Evolutionary conservation across 2,329 filamentous ascomycete species (phyloP), one percentile per base, ranked within the genome.

Genomic region (Nothopassalora personata): DNA sequence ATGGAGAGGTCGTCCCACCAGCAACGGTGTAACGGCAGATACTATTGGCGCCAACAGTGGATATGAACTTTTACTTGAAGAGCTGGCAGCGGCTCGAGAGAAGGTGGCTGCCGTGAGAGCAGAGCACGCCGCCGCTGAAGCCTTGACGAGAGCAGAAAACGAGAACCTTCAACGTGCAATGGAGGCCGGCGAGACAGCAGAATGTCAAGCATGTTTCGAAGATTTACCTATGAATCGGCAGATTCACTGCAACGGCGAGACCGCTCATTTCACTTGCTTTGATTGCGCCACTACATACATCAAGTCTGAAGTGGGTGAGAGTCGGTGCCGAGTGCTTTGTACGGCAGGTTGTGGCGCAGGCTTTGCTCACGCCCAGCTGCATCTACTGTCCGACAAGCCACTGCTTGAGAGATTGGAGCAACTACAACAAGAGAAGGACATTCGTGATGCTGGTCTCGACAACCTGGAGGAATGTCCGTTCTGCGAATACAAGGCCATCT

Each of bases 401-500:
- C 77, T 85, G 0, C 77, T 82, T 31, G 75, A 80, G 3, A 87
- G 86, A 8, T 76, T 96, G 2, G 87, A 88, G 57, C 80, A 83
- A 23, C 81, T 92, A 54, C 87, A 92, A 69, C 86, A 89, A 71
- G 83, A 88, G 66, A 81, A 86, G 18, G 82, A 84, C 27, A 77
- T 96, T 43, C 82, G 83, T n/a, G 77, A 83, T 61, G 89, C 90
- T 0, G 83, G 81, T 0, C 81, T 95, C 36, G 85, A 91, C 45
- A 84, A 86, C 61, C 81, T 96, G 1, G 88, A 83, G 33, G 84
- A 82, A 33, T 96, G 91, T 65, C 90, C 90, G 0, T 94, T 91
- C 69, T 96, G 91, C 71, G 85, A 89, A 23, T 95, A 84, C 75
- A 90, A 89, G 46, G 88, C 86, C 34, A 87, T 91, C 60, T 89